phyloP scores from a whole-genome alignment of 208 protist species.

The Crithidia acanthocephali region DNA sequence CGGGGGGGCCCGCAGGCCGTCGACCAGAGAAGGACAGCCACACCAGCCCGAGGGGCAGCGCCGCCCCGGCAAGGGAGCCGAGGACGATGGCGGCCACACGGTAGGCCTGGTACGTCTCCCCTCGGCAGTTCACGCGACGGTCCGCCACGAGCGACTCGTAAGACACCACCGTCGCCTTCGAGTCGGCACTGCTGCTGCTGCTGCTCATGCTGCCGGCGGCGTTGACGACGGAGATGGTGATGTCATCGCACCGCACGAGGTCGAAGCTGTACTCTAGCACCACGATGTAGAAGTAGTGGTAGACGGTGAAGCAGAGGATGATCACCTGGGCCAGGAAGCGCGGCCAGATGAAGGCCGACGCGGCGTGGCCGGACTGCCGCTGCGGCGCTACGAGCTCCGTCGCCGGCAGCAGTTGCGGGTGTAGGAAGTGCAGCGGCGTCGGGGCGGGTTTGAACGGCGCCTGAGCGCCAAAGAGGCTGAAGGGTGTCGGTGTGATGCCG shows the following conservation, averaged over 20 bases:
- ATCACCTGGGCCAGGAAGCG: slow-evolving; percentile 27
- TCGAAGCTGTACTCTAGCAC: slow-evolving; percentile 36
- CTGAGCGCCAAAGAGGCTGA: slow-evolving; percentile 39
- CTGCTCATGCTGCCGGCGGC: not conserved
- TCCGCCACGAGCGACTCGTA: slow-evolving; percentile 16
- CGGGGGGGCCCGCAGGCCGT: not conserved
- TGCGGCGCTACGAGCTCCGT: slow-evolving; percentile 20
- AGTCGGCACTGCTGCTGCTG: not conserved
- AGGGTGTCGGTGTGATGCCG: slow-evolving; percentile 35
- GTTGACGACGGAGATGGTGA: slow-evolving; percentile 12
- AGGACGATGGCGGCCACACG: slow-evolving; percentile 32
- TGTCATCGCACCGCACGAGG: slow-evolving; percentile 37
- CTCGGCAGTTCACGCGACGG: slow-evolving; percentile 28
- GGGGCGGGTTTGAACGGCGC: slow-evolving; percentile 34
- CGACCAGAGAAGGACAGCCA: slow-evolving; percentile 10
- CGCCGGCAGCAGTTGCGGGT: slow-evolving; percentile 18
- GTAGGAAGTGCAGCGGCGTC: slow-evolving; percentile 5
- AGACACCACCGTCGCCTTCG: slow-evolving; percentile 1
- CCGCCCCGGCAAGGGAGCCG: slow-evolving; percentile 26
- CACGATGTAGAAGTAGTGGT: slow-evolving; percentile 36
- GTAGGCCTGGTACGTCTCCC: slow-evolving; percentile 17
- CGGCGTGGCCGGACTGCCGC: not conserved
- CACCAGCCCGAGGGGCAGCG: slow-evolving; percentile 25
- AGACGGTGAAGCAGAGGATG: slow-evolving; percentile 25
- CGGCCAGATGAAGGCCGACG: slow-evolving; percentile 35